Evolutionary conservation across 78 protist species (phyloP).

Genomic region (Protostelium mycophagum): DNA sequence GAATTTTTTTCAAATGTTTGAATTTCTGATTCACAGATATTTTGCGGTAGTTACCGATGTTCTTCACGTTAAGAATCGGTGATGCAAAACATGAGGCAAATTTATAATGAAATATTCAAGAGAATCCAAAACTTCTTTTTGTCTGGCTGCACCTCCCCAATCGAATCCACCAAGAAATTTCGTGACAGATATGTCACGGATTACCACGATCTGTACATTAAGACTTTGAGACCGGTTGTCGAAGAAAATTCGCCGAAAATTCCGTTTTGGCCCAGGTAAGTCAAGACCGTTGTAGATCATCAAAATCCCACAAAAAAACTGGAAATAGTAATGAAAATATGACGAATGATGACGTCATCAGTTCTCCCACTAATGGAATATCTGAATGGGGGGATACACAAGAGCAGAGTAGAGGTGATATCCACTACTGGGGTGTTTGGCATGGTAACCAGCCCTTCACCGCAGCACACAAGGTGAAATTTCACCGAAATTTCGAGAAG

Average conservation of each 20-base stretch:
- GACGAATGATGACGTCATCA: neutral
- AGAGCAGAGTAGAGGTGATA: slow-evolving; percentile 38
- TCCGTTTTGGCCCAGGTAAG: slow-evolving; percentile 55
- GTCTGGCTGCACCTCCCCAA: no score
- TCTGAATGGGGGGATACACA: slow-evolving; percentile 38
- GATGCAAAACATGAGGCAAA: no score
- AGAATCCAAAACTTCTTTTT: no score
- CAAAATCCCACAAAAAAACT: no score
- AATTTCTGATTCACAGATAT: no score
- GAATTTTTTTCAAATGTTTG: no score
- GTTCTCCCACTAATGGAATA: slow-evolving; percentile 77
- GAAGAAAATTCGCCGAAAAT: slow-evolving; percentile 18
- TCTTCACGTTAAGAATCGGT: no score
- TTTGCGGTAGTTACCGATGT: no score
- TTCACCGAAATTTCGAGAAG: neutral
- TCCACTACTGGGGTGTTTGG: slow-evolving; percentile 67
- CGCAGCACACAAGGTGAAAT: slow-evolving; percentile 12
- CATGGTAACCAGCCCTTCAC: slow-evolving; percentile 40
- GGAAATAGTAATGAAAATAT: no score
- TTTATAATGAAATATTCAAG: no score
- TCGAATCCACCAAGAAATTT: slow-evolving; percentile 13
- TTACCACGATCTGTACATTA: slow-evolving; percentile 54
- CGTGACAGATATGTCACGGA: slow-evolving; percentile 46
- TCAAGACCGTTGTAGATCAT: no score
- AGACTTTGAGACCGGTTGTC: slow-evolving; percentile 36